These are phyloP conservation scores for Backusella morwellensis DNA, from an alignment of 192 early-diverging fungal species.

Conservation along the genomic window DNA sequence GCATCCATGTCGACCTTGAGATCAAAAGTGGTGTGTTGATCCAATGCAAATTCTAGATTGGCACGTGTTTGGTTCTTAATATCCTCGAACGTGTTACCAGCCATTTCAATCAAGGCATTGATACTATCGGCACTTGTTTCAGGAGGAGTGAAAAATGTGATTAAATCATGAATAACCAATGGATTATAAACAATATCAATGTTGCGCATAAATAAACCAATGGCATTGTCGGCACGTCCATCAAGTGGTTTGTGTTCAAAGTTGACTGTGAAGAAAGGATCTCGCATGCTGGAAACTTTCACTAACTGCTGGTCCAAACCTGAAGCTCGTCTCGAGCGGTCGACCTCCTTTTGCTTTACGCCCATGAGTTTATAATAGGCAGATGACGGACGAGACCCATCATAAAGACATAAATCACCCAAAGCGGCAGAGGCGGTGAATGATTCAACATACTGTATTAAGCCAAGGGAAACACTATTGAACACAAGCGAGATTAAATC, in stretches of 20 bases:
- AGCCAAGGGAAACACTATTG: constrained; percentile 56
- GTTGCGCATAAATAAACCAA: constrained; percentile 83
- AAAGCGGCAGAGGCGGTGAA: constrained; percentile 56
- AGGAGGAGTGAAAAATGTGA: constrained; percentile 83
- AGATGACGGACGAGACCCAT: constrained; percentile 58
- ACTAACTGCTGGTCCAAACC: constrained; percentile 12
- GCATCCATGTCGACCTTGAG: constrained; percentile 95
- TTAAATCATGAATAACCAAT: constrained; percentile 64
- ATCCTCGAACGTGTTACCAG: constrained; percentile 84
- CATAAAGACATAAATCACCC: constrained; percentile 61
- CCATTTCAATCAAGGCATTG: constrained; percentile 71
- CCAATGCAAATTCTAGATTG: constrained; percentile 78
- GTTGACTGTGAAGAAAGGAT: constrained; percentile 69
- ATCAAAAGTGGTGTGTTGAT: constrained; percentile 87
- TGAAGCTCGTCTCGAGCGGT: not conserved
- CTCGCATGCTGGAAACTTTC: constrained; percentile 7
- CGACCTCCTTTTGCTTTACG: constrained; percentile 45
- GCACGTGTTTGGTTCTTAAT: constrained; percentile 87
- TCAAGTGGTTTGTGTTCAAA: constrained; percentile 93
- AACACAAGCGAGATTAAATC: constrained; percentile 63
- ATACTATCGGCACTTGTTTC: constrained; percentile 72
- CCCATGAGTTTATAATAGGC: constrained; percentile 54
- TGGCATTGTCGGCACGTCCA: constrained; percentile 79
- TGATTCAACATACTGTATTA: constrained; percentile 53
- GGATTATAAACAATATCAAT: constrained; percentile 91